Evolutionary conservation across 768 basidiomycete species (phyloP).

Genomic region (Leucogyrophana mollusca): DNA sequence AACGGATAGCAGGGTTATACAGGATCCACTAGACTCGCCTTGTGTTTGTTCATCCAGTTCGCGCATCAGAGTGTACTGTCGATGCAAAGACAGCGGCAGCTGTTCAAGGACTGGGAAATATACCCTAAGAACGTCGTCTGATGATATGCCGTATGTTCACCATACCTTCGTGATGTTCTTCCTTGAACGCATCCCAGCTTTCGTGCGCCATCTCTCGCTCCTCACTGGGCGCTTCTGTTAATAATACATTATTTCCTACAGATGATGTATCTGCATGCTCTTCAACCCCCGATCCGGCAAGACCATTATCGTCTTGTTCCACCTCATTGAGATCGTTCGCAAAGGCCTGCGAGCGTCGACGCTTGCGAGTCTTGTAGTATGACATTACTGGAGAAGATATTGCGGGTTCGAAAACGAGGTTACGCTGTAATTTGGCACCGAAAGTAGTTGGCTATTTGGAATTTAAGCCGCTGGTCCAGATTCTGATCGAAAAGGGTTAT

Average conservation of each 20-base stretch:
- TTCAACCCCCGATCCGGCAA: conserved; percentile 13
- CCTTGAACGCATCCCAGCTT: conserved; percentile 73
- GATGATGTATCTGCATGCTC: conserved; percentile 10
- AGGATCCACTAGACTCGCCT: conserved; percentile 34
- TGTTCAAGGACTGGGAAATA: conserved; percentile 64
- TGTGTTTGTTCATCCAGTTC: conserved; percentile 71
- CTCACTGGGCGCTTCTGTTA: conserved; percentile 15
- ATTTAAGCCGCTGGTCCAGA: too few species aligned
- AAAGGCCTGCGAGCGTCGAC: conserved; percentile 45
- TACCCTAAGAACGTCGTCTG: conserved; percentile 1
- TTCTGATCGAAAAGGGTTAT: not conserved
- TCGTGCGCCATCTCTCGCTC: conserved; percentile 54
- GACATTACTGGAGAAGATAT: too few species aligned
- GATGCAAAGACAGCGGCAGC: conserved; percentile 69
- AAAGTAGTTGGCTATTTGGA: not conserved
- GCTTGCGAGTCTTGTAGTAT: conserved; percentile 36
- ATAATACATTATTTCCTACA: conserved; percentile 2
- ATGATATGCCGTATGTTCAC: not conserved
- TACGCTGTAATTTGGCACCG: too few species aligned
- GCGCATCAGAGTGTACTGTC: conserved; percentile 65
- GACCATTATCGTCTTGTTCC: conserved; percentile 26
- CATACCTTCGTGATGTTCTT: conserved; percentile 78
- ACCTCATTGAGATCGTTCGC: conserved; percentile 25
- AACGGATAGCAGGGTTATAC: conserved; percentile 5
- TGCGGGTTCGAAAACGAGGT: too few species aligned